Evolutionary conservation across 2,329 filamentous ascomycete species (phyloP), one percentile per base, ranked within the genome.

Genomic region (Magnaporthiopsis poae): DNA sequence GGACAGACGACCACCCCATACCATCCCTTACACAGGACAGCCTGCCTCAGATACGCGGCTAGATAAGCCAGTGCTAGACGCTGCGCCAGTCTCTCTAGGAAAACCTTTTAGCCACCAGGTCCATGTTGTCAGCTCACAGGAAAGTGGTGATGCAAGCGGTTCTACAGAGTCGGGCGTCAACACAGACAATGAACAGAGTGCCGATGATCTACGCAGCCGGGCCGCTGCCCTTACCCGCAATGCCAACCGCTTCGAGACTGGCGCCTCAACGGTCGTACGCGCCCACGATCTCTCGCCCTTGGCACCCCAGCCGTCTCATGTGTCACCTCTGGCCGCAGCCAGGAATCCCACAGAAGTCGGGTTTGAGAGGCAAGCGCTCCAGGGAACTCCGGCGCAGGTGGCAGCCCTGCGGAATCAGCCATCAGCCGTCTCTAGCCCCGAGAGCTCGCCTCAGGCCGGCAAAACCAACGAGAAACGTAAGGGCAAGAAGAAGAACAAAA

Each of bases 291-390:
- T 88, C 64, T 88, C 87, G 52, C 89, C 89, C 60, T 79, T 89
- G 73, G 90, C 90, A 65, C 90, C 91, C 33, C 90, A 91, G 73
- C 90, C 91, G 65, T 87, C 88, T 63, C 88, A 90, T 73, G 86
- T 86, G 69, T 82, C 89, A 75, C 80, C 83, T 69, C 74, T 88
- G 77, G 79, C 84, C 71, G 77, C 79, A 73, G 76, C 80, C 65
- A 77, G 77, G 46, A 74, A 74, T 27, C 73, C 74, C 33, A 74
- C 73, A 63, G 69, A 75, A 59, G 69, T 69, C 25, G 71, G 73
- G 15, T 72, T 74, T 12, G 76, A 77, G 35, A 64, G 74, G 18
- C 72, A 69, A 67, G 71, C 74, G 61, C 75, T 78, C 31, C 76
- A 76, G 69, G 80, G 77, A 74, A 74, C 77, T 27, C 78, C 83